A percentile compares a stretch with the other conserved stretches of the same genome.
Evolutionary conservation across 2,329 filamentous ascomycete genomes (phyloP).

Genomic region (Pestalotiopsis sp.): DNA sequence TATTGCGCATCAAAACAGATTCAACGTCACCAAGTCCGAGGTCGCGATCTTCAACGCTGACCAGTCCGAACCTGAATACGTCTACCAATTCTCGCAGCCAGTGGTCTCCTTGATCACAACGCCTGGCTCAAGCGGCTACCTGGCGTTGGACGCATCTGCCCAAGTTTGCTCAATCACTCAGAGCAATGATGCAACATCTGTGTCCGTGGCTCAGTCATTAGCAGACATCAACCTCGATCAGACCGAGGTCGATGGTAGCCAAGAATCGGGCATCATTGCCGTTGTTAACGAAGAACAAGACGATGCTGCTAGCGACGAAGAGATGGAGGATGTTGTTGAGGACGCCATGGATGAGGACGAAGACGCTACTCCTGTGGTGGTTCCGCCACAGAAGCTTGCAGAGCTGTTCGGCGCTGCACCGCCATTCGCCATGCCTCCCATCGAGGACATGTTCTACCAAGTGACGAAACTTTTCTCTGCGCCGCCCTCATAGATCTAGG

Average conservation of each 20-base stretch:
- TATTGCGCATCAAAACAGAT: slow-evolving; percentile 34
- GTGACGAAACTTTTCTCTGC: slow-evolving; percentile 65
- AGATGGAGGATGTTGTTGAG: slow-evolving; percentile 44
- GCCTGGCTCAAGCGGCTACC: slow-evolving; percentile 67
- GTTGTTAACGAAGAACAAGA: slow-evolving; percentile 40
- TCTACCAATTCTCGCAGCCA: slow-evolving; percentile 55
- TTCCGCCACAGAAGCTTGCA: slow-evolving; percentile 67
- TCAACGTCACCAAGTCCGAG: slow-evolving; percentile 44
- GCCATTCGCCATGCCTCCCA: slow-evolving; percentile 67
- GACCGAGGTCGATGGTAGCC: slow-evolving; percentile 25
- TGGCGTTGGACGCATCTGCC: slow-evolving; percentile 74
- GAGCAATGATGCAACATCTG: slow-evolving; percentile 53
- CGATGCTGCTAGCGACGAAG: slow-evolving; percentile 40
- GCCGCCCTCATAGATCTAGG: slow-evolving; percentile 43
- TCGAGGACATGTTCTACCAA: slow-evolving; percentile 75
- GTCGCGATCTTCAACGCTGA: slow-evolving; percentile 69
- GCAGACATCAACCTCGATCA: slow-evolving; percentile 51
- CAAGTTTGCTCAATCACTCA: slow-evolving; percentile 67
- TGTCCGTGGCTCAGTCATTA: slow-evolving; percentile 55
- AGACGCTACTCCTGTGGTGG: slow-evolving; percentile 57
- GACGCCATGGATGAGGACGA: slow-evolving; percentile 48
- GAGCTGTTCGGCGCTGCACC: slow-evolving; percentile 70
- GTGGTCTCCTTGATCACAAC: slow-evolving; percentile 69
- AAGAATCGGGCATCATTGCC: slow-evolving; percentile 26
- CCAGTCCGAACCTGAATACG: slow-evolving; percentile 57